Evolutionary conservation across 106 monocot genomes (phyloP), one percentile per base, ranked within the genome.

Genomic region (Narthecium ossifragum): DNA sequence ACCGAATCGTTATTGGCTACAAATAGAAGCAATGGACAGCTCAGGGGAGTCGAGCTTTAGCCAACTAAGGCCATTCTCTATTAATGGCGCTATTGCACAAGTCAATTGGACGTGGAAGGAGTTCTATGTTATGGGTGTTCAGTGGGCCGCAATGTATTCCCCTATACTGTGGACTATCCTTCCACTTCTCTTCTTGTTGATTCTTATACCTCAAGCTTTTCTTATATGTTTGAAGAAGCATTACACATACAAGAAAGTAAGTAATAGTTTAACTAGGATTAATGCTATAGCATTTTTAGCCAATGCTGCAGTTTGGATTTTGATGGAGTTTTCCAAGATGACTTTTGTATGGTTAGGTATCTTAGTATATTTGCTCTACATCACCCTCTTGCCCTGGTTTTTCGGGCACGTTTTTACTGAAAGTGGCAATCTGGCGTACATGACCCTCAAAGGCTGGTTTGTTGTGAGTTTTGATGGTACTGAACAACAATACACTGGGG

Each of bases 101-200:
- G 61, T 81, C 59, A 70, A 53, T 57, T 98, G 96, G 96, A 91
- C 30, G 50, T 98, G 83, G 96, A 87, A 49, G 33, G 96, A 91
- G 61, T 98, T 98, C 76, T 52, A 75, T 41, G 87, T 98, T 18
- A 91, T 98, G 87, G 91, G 91, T 53, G 53, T 51, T 63, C 90
- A 91, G 15, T 91, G 90, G 96, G 72, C 77, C 18, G 50, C 64
- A 2, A 0, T 98, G 14, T 87, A 87, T 69, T 48, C 60, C 6
- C 84, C 76, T 31, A 46, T 78, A 56, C 57, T 98, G 39, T 74
- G 63, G 67, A 31, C 56, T 57, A 48, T 72, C 36, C 53, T 91
- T 51, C 28, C 50, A 14, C 34, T 84, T 72, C 61, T 87, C 45
- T 91, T 79, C 60, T 53, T 62, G 9, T 47, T 91, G 52, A 73